Evolutionary conservation across 768 basidiomycete species (phyloP).

Genomic region (Dioszegia aurantiaca): DNA sequence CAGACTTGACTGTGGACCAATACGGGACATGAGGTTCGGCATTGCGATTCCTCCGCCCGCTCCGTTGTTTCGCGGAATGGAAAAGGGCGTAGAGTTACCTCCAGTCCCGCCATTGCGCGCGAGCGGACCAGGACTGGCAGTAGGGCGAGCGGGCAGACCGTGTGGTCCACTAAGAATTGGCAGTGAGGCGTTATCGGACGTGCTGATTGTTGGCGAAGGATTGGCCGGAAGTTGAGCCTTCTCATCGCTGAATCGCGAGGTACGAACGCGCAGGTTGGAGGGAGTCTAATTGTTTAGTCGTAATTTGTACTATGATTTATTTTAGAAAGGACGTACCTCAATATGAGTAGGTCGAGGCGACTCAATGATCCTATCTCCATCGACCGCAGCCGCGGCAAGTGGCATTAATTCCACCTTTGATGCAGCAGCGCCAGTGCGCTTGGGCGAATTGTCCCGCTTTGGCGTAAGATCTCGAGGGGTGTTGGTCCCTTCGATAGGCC

Average conservation of each 20-base stretch:
- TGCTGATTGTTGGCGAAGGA: constrained; percentile 9
- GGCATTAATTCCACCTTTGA: constrained; percentile 18
- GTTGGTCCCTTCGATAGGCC: background rate
- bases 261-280: too few relatives aligned
- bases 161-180: background rate
- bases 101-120: too few relatives aligned
- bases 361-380: constrained; percentile 35
- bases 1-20: constrained; percentile 16
- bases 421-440: too few relatives aligned
- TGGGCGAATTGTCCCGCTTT: constrained; percentile 25
- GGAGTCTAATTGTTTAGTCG: too few relatives aligned
- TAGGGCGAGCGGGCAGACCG: constrained; percentile 12
- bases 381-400: background rate
- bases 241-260: background rate
- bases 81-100: too few relatives aligned
- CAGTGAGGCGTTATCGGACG: background rate
- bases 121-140: background rate
- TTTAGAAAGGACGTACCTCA: constrained; percentile 17
- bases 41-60: too few relatives aligned
- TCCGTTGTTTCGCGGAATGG: too few relatives aligned
- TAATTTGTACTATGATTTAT: background rate
- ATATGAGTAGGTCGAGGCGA: constrained; percentile 24
- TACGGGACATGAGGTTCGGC: too few relatives aligned
- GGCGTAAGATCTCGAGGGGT: constrained; percentile 40
- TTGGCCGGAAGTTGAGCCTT: background rate